Evolutionary conservation across 805 yeast genomes (phyloP).

Genomic region (Hanseniaspora meyeri): DNA sequence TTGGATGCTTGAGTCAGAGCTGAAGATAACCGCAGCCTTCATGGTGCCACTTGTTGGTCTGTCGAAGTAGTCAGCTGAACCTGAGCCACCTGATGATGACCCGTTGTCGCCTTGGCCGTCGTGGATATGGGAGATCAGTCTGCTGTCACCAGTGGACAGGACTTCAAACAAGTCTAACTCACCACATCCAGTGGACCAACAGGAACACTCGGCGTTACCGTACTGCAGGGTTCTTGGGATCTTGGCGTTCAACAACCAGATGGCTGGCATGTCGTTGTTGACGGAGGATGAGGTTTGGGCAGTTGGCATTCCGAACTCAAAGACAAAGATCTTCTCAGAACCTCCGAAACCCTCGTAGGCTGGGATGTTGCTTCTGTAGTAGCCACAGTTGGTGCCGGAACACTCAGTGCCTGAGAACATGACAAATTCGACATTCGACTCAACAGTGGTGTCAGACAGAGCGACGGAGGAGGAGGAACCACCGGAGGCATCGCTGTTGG

Average conservation of each 20-base stretch:
- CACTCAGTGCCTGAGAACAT: slow-evolving; percentile 60
- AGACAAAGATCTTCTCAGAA: slow-evolving; percentile 67
- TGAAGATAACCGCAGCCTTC: slow-evolving; percentile 85
- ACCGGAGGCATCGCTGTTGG: slow-evolving; percentile 62
- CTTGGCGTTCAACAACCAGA: slow-evolving; percentile 90
- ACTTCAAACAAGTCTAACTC: slow-evolving; percentile 92
- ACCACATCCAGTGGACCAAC: slow-evolving; percentile 97
- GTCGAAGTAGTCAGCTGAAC: slow-evolving; percentile 70
- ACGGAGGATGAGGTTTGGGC: slow-evolving; percentile 32
- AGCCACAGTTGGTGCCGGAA: slow-evolving; percentile 56
- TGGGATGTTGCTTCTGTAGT: slow-evolving; percentile 71
- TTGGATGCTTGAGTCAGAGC: slow-evolving; percentile 36
- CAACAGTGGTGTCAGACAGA: slow-evolving; percentile 53
- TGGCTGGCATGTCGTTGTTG: slow-evolving; percentile 94
- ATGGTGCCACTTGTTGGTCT: slow-evolving; percentile 71
- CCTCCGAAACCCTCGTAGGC: slow-evolving; percentile 95
- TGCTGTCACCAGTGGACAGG: slow-evolving; percentile 59
- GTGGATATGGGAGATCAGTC: slow-evolving; percentile 72
- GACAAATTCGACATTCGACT: slow-evolving; percentile 66
- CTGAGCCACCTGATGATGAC: slow-evolving; percentile 62
- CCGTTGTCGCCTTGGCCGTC: slow-evolving; percentile 62
- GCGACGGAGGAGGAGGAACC: slow-evolving; percentile 60
- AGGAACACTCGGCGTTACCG: slow-evolving; percentile 74
- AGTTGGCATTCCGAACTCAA: slow-evolving; percentile 88
- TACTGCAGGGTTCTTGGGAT: slow-evolving; percentile 94